These are phyloP conservation scores for Stagonosporopsis cucurbitacearum DNA, from an alignment of 2,329 filamentous ascomycete genomes.

Conservation along the genomic window DNA sequence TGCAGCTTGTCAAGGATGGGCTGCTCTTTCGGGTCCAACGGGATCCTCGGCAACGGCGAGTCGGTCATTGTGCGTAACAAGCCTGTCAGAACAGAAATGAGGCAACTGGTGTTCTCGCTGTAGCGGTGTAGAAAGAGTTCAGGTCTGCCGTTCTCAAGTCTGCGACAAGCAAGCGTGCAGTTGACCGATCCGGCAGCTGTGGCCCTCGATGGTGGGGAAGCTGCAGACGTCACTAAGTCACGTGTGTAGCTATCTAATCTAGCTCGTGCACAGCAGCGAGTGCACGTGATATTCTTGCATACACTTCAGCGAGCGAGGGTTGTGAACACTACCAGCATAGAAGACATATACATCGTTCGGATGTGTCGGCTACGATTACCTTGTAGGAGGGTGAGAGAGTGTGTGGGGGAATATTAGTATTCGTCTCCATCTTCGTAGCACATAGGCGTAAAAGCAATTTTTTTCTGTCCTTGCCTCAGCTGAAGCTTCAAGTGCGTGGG, in stretches of 20 bases:
- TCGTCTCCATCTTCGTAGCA: no score
- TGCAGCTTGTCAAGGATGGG: slow-evolving; percentile 68
- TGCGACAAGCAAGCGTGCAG: slow-evolving; percentile 19
- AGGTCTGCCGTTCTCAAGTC: slow-evolving; percentile 23
- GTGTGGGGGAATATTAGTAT: no score
- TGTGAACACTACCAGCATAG: no score
- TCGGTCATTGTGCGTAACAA: slow-evolving; percentile 59
- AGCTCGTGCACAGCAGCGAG: no score
- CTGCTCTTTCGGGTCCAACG: slow-evolving; percentile 68
- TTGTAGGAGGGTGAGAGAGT: no score
- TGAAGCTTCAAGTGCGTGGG: no score
- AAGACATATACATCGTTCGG: no score
- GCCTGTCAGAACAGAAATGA: neutral
- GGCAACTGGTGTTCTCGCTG: slow-evolving; percentile 8
- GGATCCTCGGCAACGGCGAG: slow-evolving; percentile 64
- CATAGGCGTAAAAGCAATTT: no score
- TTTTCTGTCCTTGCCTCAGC: no score
- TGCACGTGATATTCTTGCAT: no score
- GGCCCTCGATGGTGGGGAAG: slow-evolving; percentile 32
- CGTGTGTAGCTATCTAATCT: neutral
- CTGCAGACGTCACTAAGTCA: slow-evolving; percentile 31
- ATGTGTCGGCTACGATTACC: no score
- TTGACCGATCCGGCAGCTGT: slow-evolving; percentile 36
- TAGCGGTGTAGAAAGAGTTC: slow-evolving; percentile 20
- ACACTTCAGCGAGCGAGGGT: no score